phyloP scores from a whole-genome alignment of 805 yeast genomes.

The Helenozyma baotianmanensis region DNA sequence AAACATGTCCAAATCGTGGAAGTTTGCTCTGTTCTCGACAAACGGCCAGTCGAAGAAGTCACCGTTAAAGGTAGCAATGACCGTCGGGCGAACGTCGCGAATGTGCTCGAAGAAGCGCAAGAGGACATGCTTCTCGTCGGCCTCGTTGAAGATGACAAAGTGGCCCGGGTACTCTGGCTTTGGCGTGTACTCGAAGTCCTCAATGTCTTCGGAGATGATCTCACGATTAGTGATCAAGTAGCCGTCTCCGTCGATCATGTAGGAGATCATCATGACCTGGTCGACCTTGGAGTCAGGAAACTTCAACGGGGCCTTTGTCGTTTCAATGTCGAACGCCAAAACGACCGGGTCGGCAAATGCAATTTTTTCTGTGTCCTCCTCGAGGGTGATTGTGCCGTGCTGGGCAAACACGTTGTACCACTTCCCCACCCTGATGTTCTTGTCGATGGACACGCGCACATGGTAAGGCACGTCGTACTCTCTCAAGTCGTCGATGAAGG shows the following conservation, averaged over 20 bases:
- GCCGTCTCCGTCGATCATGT: conserved; percentile 98
- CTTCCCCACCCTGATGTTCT: conserved; percentile 82
- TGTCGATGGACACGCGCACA: conserved; percentile 92
- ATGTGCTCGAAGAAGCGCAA: conserved; percentile 84
- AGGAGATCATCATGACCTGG: conserved; percentile 97
- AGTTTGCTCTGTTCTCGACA: conserved; percentile 80
- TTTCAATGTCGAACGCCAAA: conserved; percentile 94
- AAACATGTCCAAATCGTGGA: conserved; percentile 82
- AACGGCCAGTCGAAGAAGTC: conserved; percentile 99
- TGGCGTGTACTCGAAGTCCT: conserved; percentile 96
- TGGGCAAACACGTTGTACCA: conserved; percentile 83
- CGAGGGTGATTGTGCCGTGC: conserved; percentile 49
- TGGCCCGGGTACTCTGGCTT: conserved; percentile 91
- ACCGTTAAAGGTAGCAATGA: conserved; percentile 97
- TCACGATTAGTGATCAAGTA: conserved; percentile 90
- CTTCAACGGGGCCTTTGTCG: conserved; percentile 92
- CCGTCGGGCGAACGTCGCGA: conserved; percentile 84
- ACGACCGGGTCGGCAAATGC: conserved; percentile 98
- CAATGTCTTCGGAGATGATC: conserved; percentile 90
- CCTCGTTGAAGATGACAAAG: conserved; percentile 87
- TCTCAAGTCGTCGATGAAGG: conserved; percentile 70
- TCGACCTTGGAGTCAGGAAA: conserved; percentile 91
- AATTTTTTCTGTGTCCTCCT: conserved; percentile 65
- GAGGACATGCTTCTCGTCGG: conserved; percentile 72
- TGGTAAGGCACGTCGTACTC: conserved; percentile 97